phyloP scores from a whole-genome alignment of 2,329 filamentous ascomycete genomes.

The Aspergillus melleus region DNA sequence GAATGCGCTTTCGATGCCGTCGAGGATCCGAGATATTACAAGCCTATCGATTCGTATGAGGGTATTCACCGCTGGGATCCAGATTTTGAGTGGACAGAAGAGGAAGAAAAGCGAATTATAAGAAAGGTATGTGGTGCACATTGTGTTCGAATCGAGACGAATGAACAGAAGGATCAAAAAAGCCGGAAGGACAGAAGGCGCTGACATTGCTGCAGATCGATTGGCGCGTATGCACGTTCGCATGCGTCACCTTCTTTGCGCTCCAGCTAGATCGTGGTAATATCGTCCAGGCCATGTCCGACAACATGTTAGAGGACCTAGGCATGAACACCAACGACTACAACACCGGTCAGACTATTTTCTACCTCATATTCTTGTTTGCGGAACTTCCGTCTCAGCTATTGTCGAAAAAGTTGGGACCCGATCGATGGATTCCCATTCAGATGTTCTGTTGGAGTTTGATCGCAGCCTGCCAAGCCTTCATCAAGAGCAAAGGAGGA shows the following conservation, averaged over 20 bases:
- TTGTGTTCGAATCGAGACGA: not conserved
- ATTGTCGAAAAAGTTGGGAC: conserved; percentile 58
- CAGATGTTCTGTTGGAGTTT: conserved; percentile 60
- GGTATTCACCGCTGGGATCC: conserved; percentile 52
- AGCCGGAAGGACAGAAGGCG: not conserved
- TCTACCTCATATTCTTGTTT: conserved; percentile 37
- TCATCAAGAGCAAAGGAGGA: conserved; percentile 46
- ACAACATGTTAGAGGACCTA: conserved; percentile 56
- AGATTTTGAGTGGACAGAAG: conserved; percentile 44
- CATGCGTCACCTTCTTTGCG: conserved; percentile 63
- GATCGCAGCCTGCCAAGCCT: conserved; percentile 53
- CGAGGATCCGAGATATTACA: conserved; percentile 38
- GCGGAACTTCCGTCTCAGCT: conserved; percentile 64
- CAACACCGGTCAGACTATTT: conserved; percentile 45
- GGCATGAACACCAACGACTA: conserved; percentile 52
- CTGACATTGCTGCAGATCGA: conserved; percentile 37
- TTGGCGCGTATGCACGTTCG: conserved; percentile 42
- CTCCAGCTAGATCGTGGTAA: conserved; percentile 66
- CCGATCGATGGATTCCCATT: conserved; percentile 61
- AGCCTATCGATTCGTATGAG: conserved; percentile 46
- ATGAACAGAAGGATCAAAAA: not conserved
- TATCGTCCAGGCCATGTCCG: conserved; percentile 60
- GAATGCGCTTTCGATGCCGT: conserved; percentile 37
- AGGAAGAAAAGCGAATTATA: conserved; percentile 45
- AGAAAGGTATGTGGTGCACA: conserved; percentile 30